A percentile compares a stretch with the other conserved stretches of the same genome.
phyloP scores from a whole-genome alignment of 1,284 basidiomycete species.

The Phaffia rhodozyma region DNA sequence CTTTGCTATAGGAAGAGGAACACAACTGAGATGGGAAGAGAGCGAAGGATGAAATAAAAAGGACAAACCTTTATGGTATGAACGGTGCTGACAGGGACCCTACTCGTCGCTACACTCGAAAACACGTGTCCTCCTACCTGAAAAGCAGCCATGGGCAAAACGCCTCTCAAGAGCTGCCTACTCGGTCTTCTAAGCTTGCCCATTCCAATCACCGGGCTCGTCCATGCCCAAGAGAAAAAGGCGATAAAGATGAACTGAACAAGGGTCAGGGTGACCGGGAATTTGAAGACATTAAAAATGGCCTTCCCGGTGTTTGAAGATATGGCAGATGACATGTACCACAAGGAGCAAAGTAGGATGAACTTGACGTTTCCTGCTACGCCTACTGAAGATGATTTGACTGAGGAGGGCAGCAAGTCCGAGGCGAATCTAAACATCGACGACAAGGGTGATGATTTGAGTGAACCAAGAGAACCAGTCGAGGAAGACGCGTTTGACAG shows the following conservation, averaged over 20 bases:
- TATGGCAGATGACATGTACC: constrained; percentile 37
- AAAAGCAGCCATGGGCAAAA: constrained; percentile 86
- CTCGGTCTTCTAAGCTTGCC: constrained; percentile 58
- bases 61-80: constrained; percentile 89
- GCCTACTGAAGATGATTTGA: no score
- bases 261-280: constrained; percentile 47
- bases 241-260: constrained; percentile 94
- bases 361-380: constrained; percentile 24
- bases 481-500: neutral
- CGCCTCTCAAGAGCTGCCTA: constrained; percentile 57
- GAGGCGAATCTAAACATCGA: no score
- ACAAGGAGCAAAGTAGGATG: constrained; percentile 33
- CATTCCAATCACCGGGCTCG: constrained; percentile 57
- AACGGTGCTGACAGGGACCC: constrained; percentile 92
- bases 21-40: constrained; percentile 2
- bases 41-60: neutral
- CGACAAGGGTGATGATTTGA: no score
- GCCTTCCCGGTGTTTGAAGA: constrained; percentile 38
- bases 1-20: neutral
- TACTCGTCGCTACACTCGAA: constrained; percentile 87
- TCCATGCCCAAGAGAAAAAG: constrained; percentile 66
- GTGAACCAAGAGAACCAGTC: neutral
- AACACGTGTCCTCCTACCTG: constrained; percentile 92
- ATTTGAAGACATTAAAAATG: constrained; percentile 36
- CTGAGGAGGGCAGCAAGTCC: no score